Evolutionary conservation across 106 monocot species (phyloP).

Genomic region (Allium cepa): DNA sequence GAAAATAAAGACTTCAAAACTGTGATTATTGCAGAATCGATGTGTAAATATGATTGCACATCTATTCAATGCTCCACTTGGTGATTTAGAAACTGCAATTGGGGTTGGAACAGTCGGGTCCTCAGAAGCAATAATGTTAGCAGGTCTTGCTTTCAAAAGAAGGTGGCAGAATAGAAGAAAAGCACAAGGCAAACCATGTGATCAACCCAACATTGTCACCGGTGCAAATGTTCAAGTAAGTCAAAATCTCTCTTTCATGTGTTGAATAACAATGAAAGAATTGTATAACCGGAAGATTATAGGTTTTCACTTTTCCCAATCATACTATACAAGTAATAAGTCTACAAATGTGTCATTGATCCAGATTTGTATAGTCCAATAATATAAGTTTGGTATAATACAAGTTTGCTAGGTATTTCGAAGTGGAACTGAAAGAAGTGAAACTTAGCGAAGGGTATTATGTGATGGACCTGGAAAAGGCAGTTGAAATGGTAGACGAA

Average conservation of each 20-base stretch:
- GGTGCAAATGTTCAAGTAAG: slow-evolving; percentile 69
- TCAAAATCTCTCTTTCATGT: not conserved
- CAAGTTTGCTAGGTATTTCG: slow-evolving; percentile 66
- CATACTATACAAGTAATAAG: too few relatives aligned
- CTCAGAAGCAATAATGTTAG: slow-evolving; percentile 74
- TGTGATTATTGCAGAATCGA: slow-evolving; percentile 30
- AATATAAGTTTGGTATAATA: not conserved
- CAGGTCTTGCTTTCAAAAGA: slow-evolving; percentile 69
- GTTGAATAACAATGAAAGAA: too few relatives aligned
- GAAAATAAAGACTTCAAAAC: not conserved
- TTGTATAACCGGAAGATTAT: too few relatives aligned
- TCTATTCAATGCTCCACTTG: slow-evolving; percentile 64
- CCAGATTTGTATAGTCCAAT: not conserved
- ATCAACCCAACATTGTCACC: slow-evolving; percentile 76
- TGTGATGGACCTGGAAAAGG: slow-evolving; percentile 71
- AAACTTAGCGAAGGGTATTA: slow-evolving; percentile 58
- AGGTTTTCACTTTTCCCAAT: too few relatives aligned
- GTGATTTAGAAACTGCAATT: slow-evolving; percentile 41
- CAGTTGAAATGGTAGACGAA: slow-evolving; percentile 57
- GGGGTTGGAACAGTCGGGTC: slow-evolving; percentile 72
- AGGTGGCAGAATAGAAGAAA: slow-evolving; percentile 60
- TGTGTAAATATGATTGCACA: slow-evolving; percentile 82
- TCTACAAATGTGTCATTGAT: too few relatives aligned
- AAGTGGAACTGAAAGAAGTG: slow-evolving; percentile 69
- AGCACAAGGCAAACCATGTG: slow-evolving; percentile 45